Evolutionary conservation across 176 grass and related monocot genomes (phyloP).

Genomic region (Ensete ventricosum): DNA sequence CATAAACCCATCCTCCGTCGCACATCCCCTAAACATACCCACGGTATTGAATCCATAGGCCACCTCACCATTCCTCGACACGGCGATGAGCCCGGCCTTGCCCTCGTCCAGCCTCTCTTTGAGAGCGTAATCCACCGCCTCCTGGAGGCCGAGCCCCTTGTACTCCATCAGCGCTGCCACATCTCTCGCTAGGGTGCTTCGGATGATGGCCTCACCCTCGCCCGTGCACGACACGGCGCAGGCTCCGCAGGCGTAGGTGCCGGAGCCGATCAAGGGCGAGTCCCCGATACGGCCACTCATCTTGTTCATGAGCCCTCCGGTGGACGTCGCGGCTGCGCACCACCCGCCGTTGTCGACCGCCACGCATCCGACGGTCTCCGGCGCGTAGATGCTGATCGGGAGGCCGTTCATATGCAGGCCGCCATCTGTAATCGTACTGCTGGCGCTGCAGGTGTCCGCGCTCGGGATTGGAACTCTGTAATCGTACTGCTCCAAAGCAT

Average conservation of each 20-base stretch:
- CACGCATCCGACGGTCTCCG: constrained; percentile 83
- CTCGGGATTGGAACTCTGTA: constrained; percentile 56
- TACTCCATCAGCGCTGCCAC: constrained; percentile 93
- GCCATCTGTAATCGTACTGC: background rate
- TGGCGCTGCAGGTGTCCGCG: constrained; percentile 43
- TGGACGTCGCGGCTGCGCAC: constrained; percentile 64
- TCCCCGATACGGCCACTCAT: constrained; percentile 78
- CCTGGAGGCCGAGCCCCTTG: constrained; percentile 55
- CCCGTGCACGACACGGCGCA: constrained; percentile 87
- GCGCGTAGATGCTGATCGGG: constrained; percentile 88
- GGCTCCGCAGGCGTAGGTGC: constrained; percentile 61
- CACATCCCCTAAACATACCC: constrained; percentile 78
- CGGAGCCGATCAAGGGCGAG: constrained; percentile 75
- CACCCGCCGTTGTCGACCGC: constrained; percentile 45
- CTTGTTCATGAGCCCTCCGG: constrained; percentile 92
- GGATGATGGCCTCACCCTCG: constrained; percentile 91
- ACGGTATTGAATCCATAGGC: constrained; percentile 60
- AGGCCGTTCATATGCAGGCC: constrained; percentile 72
- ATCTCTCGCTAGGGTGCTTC: constrained; percentile 65
- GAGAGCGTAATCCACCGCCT: constrained; percentile 62
- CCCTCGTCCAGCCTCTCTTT: constrained; percentile 66
- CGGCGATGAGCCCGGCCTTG: constrained; percentile 63
- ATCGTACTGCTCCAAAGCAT: constrained; percentile 33
- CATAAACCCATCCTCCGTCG: constrained; percentile 78
- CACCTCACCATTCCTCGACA: constrained; percentile 55